Conservation (phyloP, 306 rosid species). For the Vicia villosa region DNA sequence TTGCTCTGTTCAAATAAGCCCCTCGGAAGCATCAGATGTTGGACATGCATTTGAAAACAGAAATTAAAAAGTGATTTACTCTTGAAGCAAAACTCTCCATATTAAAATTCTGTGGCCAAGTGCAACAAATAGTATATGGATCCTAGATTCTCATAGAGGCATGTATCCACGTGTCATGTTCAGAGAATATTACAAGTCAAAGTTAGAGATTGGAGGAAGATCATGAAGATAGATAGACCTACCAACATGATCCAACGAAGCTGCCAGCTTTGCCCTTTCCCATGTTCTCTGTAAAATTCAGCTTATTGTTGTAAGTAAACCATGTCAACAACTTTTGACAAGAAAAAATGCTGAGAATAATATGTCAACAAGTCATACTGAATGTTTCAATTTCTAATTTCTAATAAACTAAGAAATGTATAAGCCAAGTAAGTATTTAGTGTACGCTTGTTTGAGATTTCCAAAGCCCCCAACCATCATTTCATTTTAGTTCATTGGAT, state of each 20-base stretch:
- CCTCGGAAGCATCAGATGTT: slow-evolving; percentile 25
- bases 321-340: slow-evolving; percentile 1
- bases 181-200: slow-evolving; percentile 26
- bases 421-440: slow-evolving; percentile 7
- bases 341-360: neutral
- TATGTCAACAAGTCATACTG: neutral
- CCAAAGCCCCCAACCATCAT: neutral
- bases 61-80: slow-evolving; percentile 12
- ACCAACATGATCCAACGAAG: slow-evolving; percentile 89
- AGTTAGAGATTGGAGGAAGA: slow-evolving; percentile 30
- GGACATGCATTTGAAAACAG: slow-evolving; percentile 26
- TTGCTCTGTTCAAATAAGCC: slow-evolving; percentile 5
- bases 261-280: slow-evolving; percentile 91
- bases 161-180: neutral
- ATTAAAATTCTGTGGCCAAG: neutral
- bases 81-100: slow-evolving; percentile 13
- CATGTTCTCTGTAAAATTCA: slow-evolving; percentile 82
- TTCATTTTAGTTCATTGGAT: neutral
- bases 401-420: neutral
- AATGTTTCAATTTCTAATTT: neutral
- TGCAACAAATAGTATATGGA: neutral
- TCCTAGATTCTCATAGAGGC: neutral
- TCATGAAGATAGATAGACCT: slow-evolving; percentile 41
- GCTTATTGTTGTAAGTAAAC: slow-evolving; percentile 5
- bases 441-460: neutral